Evolutionary conservation across 352 stramenopile genomes (phyloP), one percentile per base, ranked within the genome.

Genomic region (Thalassiosira ordinaria): DNA sequence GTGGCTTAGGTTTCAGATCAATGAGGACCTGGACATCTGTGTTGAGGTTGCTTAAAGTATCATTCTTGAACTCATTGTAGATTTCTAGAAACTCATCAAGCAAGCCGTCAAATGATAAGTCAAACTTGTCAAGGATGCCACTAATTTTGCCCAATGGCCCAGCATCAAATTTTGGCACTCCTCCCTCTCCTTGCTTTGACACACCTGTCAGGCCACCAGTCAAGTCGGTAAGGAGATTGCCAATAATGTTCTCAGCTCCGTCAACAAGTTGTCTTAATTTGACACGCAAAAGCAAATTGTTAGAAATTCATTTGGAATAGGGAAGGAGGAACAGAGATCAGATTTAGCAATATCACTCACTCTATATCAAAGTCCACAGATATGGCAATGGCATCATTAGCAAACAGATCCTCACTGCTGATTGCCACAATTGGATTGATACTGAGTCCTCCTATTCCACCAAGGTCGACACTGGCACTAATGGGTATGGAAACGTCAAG

Each of bases 61-160:
- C 68, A 22, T 11, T 35, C 37, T 59, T 59, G 35, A 80, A 57
- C 18, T 39, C 26, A 55, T 55, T n/a, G 44, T 52, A 56, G 9
- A 47, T 46, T n/a, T n/a, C 41, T 26, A 13, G 14, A 52, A 68
- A 24, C 35, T 73, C 37, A 22, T 22, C 22, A 16, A 74, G 62
- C 27, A 80, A 60, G 24, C 37, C 29, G 7, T 22, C 62, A 13
- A 80, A 80, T 26, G 66, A 24, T 9, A 80, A 9, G 16, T 51
- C 52, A 60, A 80, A 80, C 27, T 66, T 63, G 44, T 80, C 44
- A 5, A 80, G 41, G 6, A 80, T 60, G 44, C 46, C 46, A 56
- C 49, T n/a, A 14, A 80, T 66, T 8, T 62, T 2, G 14, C 59
- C 59, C 11, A 68, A 22, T 52, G 59, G 59, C 16, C 59, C 59